These are phyloP conservation scores for Saccharum spontaneum DNA, from an alignment of 176 grass and related monocot species.

Conservation along the genomic window DNA sequence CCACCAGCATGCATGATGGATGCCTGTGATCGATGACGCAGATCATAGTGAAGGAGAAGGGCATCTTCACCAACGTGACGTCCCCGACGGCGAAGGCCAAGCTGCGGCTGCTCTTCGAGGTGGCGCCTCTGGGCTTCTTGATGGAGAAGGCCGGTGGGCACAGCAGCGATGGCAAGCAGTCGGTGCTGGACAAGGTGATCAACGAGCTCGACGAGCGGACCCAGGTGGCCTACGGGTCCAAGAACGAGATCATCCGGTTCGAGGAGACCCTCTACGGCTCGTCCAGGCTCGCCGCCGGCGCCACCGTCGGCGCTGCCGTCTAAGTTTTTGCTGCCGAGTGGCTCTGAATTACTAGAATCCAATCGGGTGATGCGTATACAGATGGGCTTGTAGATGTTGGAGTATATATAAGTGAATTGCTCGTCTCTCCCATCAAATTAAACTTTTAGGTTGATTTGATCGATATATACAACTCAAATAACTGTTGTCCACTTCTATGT, in stretches of 20 bases:
- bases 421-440: too few relatives aligned
- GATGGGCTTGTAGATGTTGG: slow-evolving; percentile 8
- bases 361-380: slow-evolving; percentile 15
- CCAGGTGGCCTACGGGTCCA: slow-evolving; percentile 91
- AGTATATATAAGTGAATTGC: neutral
- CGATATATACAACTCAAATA: too few relatives aligned
- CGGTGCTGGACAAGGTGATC: slow-evolving; percentile 87
- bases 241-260: slow-evolving; percentile 98
- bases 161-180: slow-evolving; percentile 92
- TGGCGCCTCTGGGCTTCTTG: slow-evolving; percentile 82
- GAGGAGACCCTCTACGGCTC: slow-evolving; percentile 91
- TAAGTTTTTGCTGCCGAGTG: neutral
- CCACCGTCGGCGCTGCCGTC: slow-evolving; percentile 58
- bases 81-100: slow-evolving; percentile 81
- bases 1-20: neutral
- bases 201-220: slow-evolving; percentile 68
- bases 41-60: slow-evolving; percentile 99
- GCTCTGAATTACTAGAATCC: neutral
- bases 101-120: slow-evolving; percentile 94
- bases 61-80: slow-evolving; percentile 97
- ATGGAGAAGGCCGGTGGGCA: slow-evolving; percentile 93
- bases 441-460: too few relatives aligned
- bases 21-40: slow-evolving; percentile 37
- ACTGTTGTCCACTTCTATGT: too few relatives aligned
- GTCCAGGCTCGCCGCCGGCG: slow-evolving; percentile 59